Conservation (phyloP, 192 early-diverging fungal genomes). For the Cetraspora pellucida region DNA sequence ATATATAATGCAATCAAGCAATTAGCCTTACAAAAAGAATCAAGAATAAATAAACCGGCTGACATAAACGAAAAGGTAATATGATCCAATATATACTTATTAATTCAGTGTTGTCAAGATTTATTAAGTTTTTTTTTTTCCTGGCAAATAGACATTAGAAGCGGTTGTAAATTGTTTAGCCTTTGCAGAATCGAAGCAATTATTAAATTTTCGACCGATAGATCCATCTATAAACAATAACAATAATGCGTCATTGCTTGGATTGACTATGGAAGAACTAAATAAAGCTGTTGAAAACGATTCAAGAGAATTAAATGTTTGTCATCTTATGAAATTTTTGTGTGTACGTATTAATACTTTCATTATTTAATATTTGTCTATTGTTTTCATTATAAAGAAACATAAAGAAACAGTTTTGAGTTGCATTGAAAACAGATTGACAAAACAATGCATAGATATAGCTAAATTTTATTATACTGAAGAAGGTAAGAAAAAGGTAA, state of each 20-base stretch:
- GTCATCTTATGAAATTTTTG: too few relatives aligned
- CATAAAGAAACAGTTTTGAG: background rate
- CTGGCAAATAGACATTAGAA: background rate
- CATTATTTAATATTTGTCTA: too few relatives aligned
- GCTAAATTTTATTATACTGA: constrained; percentile 14
- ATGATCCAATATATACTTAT: background rate
- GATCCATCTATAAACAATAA: constrained; percentile 1
- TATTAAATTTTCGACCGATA: constrained; percentile 11
- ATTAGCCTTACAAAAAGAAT: background rate
- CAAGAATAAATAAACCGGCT: background rate
- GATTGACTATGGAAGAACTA: constrained; percentile 14
- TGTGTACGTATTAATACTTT: too few relatives aligned
- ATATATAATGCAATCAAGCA: constrained; percentile 23
- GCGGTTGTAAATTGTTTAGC: background rate
- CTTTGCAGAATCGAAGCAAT: constrained; percentile 27
- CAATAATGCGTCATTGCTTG: constrained; percentile 6
- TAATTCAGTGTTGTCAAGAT: background rate
- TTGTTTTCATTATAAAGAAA: too few relatives aligned
- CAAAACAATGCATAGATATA: constrained; percentile 13
- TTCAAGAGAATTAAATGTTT: background rate
- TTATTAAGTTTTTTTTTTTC: background rate
- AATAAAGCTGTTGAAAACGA: constrained; percentile 4
- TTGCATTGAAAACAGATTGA: constrained; percentile 8
- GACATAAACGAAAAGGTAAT: background rate
- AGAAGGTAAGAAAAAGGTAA: background rate